phyloP scores from a whole-genome alignment of 1,139 yeast species.

The Debaryomyces robertsiae region DNA sequence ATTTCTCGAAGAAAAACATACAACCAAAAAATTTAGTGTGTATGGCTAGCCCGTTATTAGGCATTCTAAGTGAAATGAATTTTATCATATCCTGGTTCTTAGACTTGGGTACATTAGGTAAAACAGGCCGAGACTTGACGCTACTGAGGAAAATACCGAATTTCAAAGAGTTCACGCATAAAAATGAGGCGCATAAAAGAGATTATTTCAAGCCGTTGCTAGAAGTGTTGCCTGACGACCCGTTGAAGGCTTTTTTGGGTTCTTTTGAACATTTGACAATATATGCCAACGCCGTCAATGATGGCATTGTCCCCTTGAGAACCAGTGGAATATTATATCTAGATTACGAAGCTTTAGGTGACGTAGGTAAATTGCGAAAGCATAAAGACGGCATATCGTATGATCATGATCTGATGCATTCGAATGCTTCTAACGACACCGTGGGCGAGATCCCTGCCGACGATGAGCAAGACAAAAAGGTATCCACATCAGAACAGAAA shows the following conservation, averaged over 20 bases:
- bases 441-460: constrained; percentile 13
- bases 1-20: constrained; percentile 53
- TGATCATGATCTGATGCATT: constrained; percentile 15
- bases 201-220: constrained; percentile 59
- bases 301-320: constrained; percentile 89
- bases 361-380: constrained; percentile 28
- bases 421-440: constrained; percentile 13
- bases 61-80: constrained; percentile 83
- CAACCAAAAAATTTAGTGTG: constrained; percentile 75
- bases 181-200: constrained; percentile 17
- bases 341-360: constrained; percentile 47
- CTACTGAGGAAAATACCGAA: constrained; percentile 39
- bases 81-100: constrained; percentile 80
- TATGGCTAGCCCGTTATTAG: constrained; percentile 85
- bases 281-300: constrained; percentile 82
- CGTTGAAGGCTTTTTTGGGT: constrained; percentile 66
- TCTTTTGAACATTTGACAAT: constrained; percentile 68
- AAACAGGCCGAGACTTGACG: constrained; percentile 89
- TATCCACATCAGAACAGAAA: constrained; percentile 13
- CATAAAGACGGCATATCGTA: constrained; percentile 12
- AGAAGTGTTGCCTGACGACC: constrained; percentile 74
- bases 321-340: constrained; percentile 56
- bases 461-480: constrained; percentile 8
- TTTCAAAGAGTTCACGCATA: constrained; percentile 12
- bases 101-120: constrained; percentile 86